Conservation (phyloP, 441 rosid genomes). For the Arabidopsis lyrata region DNA sequence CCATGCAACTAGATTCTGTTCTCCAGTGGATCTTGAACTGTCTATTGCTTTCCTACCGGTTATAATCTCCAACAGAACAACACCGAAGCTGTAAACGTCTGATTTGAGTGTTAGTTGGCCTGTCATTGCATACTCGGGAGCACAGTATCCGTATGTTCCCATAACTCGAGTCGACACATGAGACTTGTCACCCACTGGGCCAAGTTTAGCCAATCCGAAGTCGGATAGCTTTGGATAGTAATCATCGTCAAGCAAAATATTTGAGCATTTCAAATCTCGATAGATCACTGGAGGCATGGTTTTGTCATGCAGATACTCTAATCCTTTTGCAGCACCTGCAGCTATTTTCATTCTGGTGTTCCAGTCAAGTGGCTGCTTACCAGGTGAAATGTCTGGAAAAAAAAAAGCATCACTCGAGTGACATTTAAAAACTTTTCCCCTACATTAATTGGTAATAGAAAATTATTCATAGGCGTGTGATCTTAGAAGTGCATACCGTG, state of each 20-base stretch:
- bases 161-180: conserved; percentile 75
- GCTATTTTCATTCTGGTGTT: conserved; percentile 69
- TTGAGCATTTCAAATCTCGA: conserved; percentile 69
- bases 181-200: conserved; percentile 67
- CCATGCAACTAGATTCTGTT: conserved; percentile 71
- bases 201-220: conserved; percentile 74
- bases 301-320: conserved; percentile 68
- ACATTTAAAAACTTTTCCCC: not conserved
- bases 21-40: conserved; percentile 53
- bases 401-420: not conserved
- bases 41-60: conserved; percentile 72
- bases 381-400: conserved; percentile 52
- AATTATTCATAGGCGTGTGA: not conserved
- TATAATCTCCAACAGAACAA: conserved; percentile 71
- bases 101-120: conserved; percentile 73
- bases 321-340: conserved; percentile 67
- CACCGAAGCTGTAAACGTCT: conserved; percentile 68
- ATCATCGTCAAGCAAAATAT: conserved; percentile 61
- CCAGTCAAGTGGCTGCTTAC: conserved; percentile 65
- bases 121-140: conserved; percentile 77
- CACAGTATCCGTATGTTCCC: conserved; percentile 78
- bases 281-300: conserved; percentile 67
- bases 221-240: conserved; percentile 70
- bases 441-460: not conserved
- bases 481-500: conserved; percentile 50